These are phyloP conservation scores for Trichoderma orchidacearum DNA, from an alignment of 495 filamentous ascomycete genomes.

Conservation along the genomic window DNA sequence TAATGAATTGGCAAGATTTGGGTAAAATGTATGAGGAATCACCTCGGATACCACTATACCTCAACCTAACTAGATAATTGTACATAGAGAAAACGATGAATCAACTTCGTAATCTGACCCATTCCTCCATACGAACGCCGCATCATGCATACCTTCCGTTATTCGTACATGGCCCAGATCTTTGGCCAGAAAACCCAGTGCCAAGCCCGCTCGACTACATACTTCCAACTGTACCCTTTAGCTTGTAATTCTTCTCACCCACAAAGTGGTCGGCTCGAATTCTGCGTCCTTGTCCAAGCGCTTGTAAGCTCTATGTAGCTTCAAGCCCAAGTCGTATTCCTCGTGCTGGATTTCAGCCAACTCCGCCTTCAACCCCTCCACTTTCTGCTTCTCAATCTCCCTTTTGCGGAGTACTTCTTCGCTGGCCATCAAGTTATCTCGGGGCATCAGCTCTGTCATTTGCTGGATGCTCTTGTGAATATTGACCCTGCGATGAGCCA, in stretches of 20 bases:
- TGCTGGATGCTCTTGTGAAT: constrained; percentile 58
- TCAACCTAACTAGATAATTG: no score
- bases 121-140: no score
- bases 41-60: no score
- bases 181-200: not conserved
- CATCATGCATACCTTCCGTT: no score
- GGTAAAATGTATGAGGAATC: no score
- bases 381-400: constrained; percentile 46
- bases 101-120: no score
- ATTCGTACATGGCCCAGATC: no score
- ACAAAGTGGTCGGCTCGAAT: constrained; percentile 59
- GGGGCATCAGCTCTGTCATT: constrained; percentile 51
- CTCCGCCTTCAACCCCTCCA: constrained; percentile 56
- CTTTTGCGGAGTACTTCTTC: constrained; percentile 16
- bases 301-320: constrained; percentile 69
- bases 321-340: constrained; percentile 77
- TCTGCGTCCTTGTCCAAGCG: constrained; percentile 48
- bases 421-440: constrained; percentile 31
- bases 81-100: no score
- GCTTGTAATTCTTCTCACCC: constrained; percentile 58
- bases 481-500: constrained; percentile 54
- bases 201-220: not conserved
- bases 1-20: no score
- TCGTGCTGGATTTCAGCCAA: constrained; percentile 67
- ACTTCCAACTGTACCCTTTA: constrained; percentile 2